Evolutionary conservation across 2,329 filamentous ascomycete species (phyloP).

Genomic region (Huntiella decipiens): DNA sequence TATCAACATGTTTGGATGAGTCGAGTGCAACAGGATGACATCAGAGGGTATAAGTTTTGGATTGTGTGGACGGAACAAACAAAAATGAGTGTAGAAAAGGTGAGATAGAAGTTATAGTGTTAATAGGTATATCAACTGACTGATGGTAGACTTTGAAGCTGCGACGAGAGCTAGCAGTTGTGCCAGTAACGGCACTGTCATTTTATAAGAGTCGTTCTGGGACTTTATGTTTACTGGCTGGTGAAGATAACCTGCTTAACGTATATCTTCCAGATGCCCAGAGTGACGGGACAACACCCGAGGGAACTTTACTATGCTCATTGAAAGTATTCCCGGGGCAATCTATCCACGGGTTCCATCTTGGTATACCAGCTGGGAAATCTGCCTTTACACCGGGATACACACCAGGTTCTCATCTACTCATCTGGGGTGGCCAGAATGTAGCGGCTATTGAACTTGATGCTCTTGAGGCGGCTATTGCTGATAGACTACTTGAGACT

Average conservation of each 20-base stretch:
- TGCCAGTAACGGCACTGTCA: constrained; percentile 40
- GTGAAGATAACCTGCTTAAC: constrained; percentile 39
- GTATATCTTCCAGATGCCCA: constrained; percentile 22
- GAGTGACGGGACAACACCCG: constrained; percentile 14
- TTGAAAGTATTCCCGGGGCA: constrained; percentile 45
- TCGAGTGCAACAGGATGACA: background rate
- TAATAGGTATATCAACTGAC: too few species aligned
- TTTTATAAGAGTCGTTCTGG: constrained; percentile 24
- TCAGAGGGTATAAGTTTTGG: too few species aligned
- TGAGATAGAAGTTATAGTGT: too few species aligned
- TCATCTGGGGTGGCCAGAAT: constrained; percentile 53
- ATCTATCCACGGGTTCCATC: constrained; percentile 53
- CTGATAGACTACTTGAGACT: background rate
- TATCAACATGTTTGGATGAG: background rate
- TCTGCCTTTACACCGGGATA: background rate
- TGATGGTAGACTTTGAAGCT: background rate
- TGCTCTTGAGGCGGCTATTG: constrained; percentile 16
- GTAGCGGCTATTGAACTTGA: constrained; percentile 21
- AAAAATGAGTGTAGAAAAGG: too few species aligned
- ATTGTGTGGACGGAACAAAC: too few species aligned
- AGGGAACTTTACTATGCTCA: constrained; percentile 19
- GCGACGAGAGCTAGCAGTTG: constrained; percentile 14
- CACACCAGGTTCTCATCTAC: constrained; percentile 18
- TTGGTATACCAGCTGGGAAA: constrained; percentile 15
- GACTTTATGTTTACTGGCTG: constrained; percentile 31